These are phyloP conservation scores for Elongisporangium anandrum DNA, from an alignment of 352 stramenopile species.

Conservation along the genomic window DNA sequence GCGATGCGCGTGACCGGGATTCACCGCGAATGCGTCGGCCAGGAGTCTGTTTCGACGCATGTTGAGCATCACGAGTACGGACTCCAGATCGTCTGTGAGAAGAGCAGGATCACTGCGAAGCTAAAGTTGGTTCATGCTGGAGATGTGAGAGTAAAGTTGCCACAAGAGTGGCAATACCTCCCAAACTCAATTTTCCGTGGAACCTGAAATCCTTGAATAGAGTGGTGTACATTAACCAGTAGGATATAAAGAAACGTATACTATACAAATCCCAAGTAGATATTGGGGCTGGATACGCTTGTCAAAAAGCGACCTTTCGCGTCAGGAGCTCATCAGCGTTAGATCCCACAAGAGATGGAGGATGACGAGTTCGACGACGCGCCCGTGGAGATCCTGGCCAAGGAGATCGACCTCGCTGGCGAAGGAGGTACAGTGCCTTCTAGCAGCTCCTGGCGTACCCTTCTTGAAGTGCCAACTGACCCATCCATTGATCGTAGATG, in stretches of 20 bases:
- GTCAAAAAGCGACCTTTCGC: not conserved
- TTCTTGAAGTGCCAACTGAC: not conserved
- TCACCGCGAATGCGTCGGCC: no score
- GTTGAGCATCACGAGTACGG: no score
- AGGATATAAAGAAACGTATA: not conserved
- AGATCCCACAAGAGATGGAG: not conserved
- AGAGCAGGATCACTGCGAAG: no score
- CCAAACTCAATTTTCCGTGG: no score
- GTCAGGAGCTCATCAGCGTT: not conserved
- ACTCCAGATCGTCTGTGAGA: no score
- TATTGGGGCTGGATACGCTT: not conserved
- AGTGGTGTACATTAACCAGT: no score
- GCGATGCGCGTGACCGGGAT: no score
- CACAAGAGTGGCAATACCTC: no score
- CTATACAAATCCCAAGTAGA: not conserved
- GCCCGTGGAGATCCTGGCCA: conserved; percentile 54
- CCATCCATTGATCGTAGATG: conserved; percentile 16
- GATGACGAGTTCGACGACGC: conserved; percentile 6
- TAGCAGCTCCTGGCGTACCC: not conserved
- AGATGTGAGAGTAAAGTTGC: no score
- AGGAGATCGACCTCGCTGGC: conserved; percentile 45
- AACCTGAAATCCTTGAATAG: no score
- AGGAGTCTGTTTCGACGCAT: no score
- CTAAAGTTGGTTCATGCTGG: no score
- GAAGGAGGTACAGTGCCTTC: conserved; percentile 17